These are phyloP conservation scores for Ochetophila trinervis DNA, from an alignment of 306 rosid genomes.

Conservation along the genomic window DNA sequence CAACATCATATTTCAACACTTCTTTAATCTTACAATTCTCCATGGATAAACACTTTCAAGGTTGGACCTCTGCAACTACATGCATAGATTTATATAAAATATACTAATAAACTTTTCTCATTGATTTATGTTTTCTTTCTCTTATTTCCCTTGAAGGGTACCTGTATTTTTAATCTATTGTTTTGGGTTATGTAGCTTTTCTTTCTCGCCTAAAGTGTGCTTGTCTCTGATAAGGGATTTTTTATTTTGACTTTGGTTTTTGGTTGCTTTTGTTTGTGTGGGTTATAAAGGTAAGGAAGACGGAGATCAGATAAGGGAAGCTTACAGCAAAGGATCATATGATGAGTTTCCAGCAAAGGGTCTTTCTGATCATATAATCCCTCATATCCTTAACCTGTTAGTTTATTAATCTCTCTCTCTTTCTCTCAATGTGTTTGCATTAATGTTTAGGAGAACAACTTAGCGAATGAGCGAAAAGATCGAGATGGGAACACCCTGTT, in stretches of 20 bases:
- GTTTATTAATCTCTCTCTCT: neutral
- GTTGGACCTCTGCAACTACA: constrained; percentile 6
- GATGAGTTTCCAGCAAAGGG: constrained; percentile 22
- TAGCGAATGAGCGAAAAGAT: too few relatives aligned
- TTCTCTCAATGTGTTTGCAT: too few relatives aligned
- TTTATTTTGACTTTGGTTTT: neutral
- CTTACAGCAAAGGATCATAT: constrained; percentile 19
- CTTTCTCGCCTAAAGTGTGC: neutral
- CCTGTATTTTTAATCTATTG: neutral
- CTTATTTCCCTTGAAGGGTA: neutral
- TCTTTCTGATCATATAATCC: constrained; percentile 44
- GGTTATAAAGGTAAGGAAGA: constrained; percentile 18
- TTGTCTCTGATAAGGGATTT: neutral
- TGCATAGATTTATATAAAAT: too few relatives aligned
- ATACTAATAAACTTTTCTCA: too few relatives aligned
- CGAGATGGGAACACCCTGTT: too few relatives aligned
- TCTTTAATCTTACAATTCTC: neutral
- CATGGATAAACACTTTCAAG: constrained; percentile 27
- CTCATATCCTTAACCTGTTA: constrained; percentile 70
- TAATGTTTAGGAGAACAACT: too few relatives aligned
- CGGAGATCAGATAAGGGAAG: constrained; percentile 22
- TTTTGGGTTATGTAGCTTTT: neutral
- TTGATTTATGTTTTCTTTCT: neutral
- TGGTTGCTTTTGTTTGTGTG: neutral
- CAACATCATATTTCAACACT: neutral